Conservation (phyloP, 2,329 filamentous ascomycete species). For the Rhynchosporium secalis region DNA sequence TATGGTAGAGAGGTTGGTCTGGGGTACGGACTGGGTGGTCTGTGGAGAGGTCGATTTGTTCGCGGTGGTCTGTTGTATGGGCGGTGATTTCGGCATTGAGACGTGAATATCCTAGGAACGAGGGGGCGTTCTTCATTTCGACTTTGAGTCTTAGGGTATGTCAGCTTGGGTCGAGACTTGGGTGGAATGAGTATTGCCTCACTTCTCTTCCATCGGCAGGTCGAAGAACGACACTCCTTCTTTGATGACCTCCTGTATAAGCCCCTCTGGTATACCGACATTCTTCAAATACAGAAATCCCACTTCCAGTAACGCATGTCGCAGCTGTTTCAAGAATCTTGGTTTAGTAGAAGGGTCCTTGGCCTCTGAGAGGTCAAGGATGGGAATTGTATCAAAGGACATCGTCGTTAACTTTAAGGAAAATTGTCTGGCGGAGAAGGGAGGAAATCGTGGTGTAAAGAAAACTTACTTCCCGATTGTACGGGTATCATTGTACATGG, state of each 20-base stretch:
- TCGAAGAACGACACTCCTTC: slow-evolving; percentile 76
- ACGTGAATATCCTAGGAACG: slow-evolving; percentile 69
- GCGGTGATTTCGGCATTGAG: slow-evolving; percentile 72
- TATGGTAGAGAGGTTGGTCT: slow-evolving; percentile 67
- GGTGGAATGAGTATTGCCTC: slow-evolving; percentile 30
- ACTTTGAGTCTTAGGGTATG: slow-evolving; percentile 54
- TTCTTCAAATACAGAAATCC: slow-evolving; percentile 86
- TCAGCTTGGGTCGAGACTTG: slow-evolving; percentile 3
- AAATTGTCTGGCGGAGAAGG: neutral
- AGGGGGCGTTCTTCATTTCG: slow-evolving; percentile 72
- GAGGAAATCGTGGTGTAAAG: neutral
- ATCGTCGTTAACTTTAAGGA: slow-evolving; percentile 25
- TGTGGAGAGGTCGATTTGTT: slow-evolving; percentile 85
- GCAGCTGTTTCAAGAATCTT: slow-evolving; percentile 68
- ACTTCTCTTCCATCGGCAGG: slow-evolving; percentile 75
- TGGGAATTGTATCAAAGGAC: slow-evolving; percentile 70
- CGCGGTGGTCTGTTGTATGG: slow-evolving; percentile 73
- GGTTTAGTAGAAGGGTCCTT: slow-evolving; percentile 66
- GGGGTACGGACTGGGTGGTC: slow-evolving; percentile 66
- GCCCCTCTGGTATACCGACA: slow-evolving; percentile 65
- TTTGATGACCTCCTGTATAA: slow-evolving; percentile 64
- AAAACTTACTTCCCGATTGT: neutral
- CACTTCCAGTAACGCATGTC: slow-evolving; percentile 78
- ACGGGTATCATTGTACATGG: neutral
- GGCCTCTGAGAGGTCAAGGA: slow-evolving; percentile 73